These are phyloP conservation scores for Periconia digitata DNA, from an alignment of 2,329 filamentous ascomycete genomes.

Conservation along the genomic window DNA sequence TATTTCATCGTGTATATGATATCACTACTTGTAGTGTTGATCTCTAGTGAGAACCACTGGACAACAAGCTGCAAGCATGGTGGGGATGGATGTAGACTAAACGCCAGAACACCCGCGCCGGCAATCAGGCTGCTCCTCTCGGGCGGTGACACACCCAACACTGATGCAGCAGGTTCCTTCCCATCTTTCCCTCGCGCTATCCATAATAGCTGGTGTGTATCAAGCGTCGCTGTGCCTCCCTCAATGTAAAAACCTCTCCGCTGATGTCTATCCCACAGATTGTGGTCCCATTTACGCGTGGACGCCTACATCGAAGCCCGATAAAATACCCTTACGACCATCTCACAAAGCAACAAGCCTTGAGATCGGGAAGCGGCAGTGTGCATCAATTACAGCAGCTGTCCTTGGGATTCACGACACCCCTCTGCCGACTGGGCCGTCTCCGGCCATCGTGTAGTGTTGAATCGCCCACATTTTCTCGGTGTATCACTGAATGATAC, in stretches of 20 bases:
- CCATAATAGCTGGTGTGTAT: background rate
- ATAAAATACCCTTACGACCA: background rate
- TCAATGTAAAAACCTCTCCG: background rate
- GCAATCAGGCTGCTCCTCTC: background rate
- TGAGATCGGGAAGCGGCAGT: background rate
- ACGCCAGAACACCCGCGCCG: background rate
- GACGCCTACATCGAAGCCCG: background rate
- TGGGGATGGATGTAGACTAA: background rate
- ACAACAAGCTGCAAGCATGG: background rate
- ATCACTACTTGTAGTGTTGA: background rate
- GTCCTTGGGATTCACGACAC: background rate
- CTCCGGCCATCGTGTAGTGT: background rate
- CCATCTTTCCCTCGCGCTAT: background rate
- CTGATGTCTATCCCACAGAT: background rate
- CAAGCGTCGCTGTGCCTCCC: background rate
- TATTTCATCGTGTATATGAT: background rate
- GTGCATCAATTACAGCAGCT: background rate
- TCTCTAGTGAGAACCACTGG: background rate
- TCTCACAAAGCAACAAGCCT: background rate
- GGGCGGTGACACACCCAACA: background rate
- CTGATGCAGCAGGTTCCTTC: background rate
- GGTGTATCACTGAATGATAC: background rate
- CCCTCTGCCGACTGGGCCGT: background rate
- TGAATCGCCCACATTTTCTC: background rate
- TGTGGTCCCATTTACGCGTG: background rate